These are phyloP conservation scores for Ilex asprella DNA, from an alignment of 257 asterid species.

Conservation along the genomic window DNA sequence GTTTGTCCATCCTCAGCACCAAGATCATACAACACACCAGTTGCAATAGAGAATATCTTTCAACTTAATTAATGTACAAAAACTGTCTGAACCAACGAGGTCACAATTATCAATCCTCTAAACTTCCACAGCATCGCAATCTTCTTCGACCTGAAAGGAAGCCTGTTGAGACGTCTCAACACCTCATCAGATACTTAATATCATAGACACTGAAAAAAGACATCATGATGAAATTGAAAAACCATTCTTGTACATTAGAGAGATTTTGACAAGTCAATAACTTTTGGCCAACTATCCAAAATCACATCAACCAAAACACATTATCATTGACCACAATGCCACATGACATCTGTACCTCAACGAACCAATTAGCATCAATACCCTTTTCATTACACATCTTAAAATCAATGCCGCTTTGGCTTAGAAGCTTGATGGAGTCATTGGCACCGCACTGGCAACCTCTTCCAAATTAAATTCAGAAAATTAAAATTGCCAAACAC, in stretches of 20 bases:
- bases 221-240: conserved; percentile 21
- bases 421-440: conserved; percentile 32
- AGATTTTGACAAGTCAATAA: conserved; percentile 25
- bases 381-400: conserved; percentile 23
- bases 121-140: conserved; percentile 23
- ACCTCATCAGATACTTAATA: conserved; percentile 32
- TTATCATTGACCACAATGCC: conserved; percentile 33
- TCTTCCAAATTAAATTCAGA: conserved; percentile 27
- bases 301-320: conserved; percentile 28
- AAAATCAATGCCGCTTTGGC: conserved; percentile 26
- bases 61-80: conserved; percentile 31
- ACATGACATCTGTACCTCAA: conserved; percentile 32
- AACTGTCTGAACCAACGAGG: conserved; percentile 40
- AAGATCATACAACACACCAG: conserved; percentile 34
- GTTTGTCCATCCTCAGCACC: conserved; percentile 17
- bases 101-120: conserved; percentile 30
- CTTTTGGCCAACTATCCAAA: conserved; percentile 28
- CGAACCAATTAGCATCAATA: conserved; percentile 21
- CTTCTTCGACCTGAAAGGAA: conserved; percentile 30
- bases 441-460: conserved; percentile 18
- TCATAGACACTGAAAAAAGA: conserved; percentile 29
- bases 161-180: conserved; percentile 10
- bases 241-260: conserved; percentile 22
- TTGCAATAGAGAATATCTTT: conserved; percentile 25
- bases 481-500: conserved; percentile 34